Evolutionary conservation across 768 basidiomycete species (phyloP).

Genomic region (Naganishia onofrii): DNA sequence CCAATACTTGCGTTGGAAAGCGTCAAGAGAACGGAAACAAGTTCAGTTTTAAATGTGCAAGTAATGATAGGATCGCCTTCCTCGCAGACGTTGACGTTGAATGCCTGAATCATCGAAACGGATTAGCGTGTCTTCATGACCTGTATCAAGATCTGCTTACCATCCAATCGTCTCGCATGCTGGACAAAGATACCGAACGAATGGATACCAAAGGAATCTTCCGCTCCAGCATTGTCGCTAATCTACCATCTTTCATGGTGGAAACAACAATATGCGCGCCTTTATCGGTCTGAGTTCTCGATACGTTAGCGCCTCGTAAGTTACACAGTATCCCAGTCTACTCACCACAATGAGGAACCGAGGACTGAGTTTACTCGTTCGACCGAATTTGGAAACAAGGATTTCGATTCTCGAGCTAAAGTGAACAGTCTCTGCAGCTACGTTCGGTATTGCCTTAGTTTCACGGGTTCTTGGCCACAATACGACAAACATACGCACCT

Average conservation of each 20-base stretch:
- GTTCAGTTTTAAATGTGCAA: slow-evolving; percentile 93
- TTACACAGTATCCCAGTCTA: slow-evolving; percentile 32
- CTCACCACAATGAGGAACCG: slow-evolving; percentile 84
- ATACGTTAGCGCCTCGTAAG: slow-evolving; percentile 14
- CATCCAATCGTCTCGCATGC: slow-evolving; percentile 90
- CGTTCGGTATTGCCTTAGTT: neutral
- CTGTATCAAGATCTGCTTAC: slow-evolving; percentile 56
- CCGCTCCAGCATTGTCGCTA: slow-evolving; percentile 67
- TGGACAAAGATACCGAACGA: slow-evolving; percentile 80
- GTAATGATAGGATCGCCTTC: slow-evolving; percentile 92
- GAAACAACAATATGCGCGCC: slow-evolving; percentile 74
- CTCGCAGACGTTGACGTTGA: slow-evolving; percentile 76
- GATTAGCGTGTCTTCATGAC: neutral
- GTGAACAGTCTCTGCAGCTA: slow-evolving; percentile 69
- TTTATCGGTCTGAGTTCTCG: slow-evolving; percentile 66
- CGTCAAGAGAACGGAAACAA: slow-evolving; percentile 74
- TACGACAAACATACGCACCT: slow-evolving; percentile 56
- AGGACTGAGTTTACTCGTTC: slow-evolving; percentile 88
- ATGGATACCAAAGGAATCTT: slow-evolving; percentile 88
- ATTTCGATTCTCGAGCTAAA: slow-evolving; percentile 81
- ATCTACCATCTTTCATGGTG: slow-evolving; percentile 63
- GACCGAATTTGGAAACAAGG: slow-evolving; percentile 75
- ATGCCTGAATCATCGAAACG: slow-evolving; percentile 56
- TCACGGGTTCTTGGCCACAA: neutral
- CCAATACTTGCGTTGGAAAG: slow-evolving; percentile 73